Evolutionary conservation across 2,329 filamentous ascomycete species (phyloP), one percentile per base, ranked within the genome.

Genomic region (Aspergillus puulaauensis): DNA sequence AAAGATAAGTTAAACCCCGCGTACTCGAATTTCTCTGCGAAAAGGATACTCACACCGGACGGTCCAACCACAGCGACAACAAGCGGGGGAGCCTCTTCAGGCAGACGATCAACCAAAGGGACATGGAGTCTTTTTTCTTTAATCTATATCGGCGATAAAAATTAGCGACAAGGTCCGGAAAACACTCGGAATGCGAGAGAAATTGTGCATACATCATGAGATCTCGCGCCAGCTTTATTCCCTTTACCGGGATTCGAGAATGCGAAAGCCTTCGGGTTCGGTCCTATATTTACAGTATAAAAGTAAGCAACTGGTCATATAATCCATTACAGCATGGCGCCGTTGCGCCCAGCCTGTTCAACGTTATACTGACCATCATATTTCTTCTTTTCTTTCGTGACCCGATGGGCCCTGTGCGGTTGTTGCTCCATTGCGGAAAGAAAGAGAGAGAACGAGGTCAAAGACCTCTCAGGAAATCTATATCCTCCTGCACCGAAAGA

Each of bases 111-210:
- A 78, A 98, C 90, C 73, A 96, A 89, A 45, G 95, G 95, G 17
- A 99, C 95, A 82, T 99, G 96, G 40, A 98, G 83, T 59, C 93
- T 86, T 78, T 96, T 97, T 78, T 99, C 96, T 83, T 91, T 95
- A 76, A 96, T 87, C 89, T 93, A 70, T 12, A 60, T 35, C 21
- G 52, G n/a, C 39, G 37, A 23, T 46, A 40, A 12, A 14, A 1
- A 37, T 70, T 53, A 70, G 65, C 52, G 51, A 4, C 23, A 56
- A n/a, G 6, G 27, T 44, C 17, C 17, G 15, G 7, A 31, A n/a
- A 43, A 39, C n/a, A 24, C n/a, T 24, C 11, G 39, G 24, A 39
- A 9, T 11, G 27, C 12, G 14, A 31, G 9, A 27, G 19, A 11
- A 40, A n/a, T n/a, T 17, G 35, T 46, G 60, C 75, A 61, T 74